Percentiles rank a stretch among this genome's conserved stretches.
phyloP scores from a whole-genome alignment of 805 yeast species.

The Lachancea fermentati region DNA sequence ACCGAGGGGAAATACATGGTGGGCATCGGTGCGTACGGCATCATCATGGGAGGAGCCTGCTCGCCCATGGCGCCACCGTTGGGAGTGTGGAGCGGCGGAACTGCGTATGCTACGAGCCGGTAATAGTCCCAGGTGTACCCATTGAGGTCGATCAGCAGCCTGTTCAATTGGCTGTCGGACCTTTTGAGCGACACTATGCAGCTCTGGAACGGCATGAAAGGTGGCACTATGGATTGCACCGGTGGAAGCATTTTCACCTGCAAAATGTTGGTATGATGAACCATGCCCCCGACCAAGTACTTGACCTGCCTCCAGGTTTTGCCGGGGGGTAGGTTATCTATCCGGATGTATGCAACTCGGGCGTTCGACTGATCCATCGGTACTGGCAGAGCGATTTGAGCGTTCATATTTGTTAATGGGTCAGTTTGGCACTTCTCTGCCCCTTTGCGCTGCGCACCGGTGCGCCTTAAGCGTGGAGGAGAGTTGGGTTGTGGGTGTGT shows the following conservation, averaged over 20 bases:
- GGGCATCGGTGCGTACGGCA: conserved; percentile 9
- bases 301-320: conserved; percentile 32
- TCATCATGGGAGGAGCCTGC: conserved; percentile 6
- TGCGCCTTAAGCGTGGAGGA: neutral
- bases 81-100: conserved; percentile 16
- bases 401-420: neutral
- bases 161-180: conserved; percentile 18
- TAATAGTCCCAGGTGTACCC: conserved; percentile 31
- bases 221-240: conserved; percentile 30
- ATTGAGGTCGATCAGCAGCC: conserved; percentile 25
- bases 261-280: conserved; percentile 27
- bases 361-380: conserved; percentile 7
- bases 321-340: conserved; percentile 32
- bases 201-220: conserved; percentile 29
- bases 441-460: neutral
- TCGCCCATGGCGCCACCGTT: conserved; percentile 4
- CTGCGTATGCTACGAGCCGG: conserved; percentile 24
- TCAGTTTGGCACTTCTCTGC: neutral
- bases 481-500: neutral
- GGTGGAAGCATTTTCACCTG: conserved; percentile 30
- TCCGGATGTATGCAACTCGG: conserved; percentile 15
- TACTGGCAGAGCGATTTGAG: neutral
- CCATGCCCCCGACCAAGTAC: conserved; percentile 30
- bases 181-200: conserved; percentile 25
- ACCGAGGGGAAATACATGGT: conserved; percentile 5